Conservation (phyloP, 2,329 filamentous ascomycete species). For the Aspergillus neotritici region DNA sequence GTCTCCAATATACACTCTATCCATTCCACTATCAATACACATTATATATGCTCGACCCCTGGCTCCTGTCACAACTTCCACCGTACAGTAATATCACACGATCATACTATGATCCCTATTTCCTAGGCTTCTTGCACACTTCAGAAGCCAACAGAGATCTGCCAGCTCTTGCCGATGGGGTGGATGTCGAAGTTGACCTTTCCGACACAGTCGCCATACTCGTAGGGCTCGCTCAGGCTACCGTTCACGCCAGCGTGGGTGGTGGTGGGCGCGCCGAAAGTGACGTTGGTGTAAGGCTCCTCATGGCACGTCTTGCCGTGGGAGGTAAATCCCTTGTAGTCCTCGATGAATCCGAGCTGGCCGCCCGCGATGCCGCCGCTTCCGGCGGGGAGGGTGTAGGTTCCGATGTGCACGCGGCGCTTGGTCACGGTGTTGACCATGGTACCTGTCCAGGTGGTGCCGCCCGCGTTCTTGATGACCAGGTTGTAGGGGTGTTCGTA, state of each 20-base stretch:
- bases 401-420: slow-evolving; percentile 20
- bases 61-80: too few relatives aligned
- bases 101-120: too few relatives aligned
- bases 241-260: slow-evolving; percentile 8
- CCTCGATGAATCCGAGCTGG: slow-evolving; percentile 27
- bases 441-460: slow-evolving; percentile 25
- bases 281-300: slow-evolving; percentile 17
- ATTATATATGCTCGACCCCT: background rate
- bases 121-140: too few relatives aligned
- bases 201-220: slow-evolving; percentile 26
- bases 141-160: slow-evolving; percentile 19
- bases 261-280: slow-evolving; percentile 15
- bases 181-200: slow-evolving; percentile 16
- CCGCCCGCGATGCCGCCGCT: slow-evolving; percentile 16
- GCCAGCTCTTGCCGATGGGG: slow-evolving; percentile 8
- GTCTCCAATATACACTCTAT: too few relatives aligned
- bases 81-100: too few relatives aligned
- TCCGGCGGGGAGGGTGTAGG: slow-evolving; percentile 21
- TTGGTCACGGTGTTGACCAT: slow-evolving; percentile 19
- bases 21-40: background rate
- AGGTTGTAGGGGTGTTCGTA: slow-evolving; percentile 20
- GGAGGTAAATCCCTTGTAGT: slow-evolving; percentile 21
- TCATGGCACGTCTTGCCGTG: slow-evolving; percentile 11
- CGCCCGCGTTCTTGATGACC: slow-evolving; percentile 17
- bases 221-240: slow-evolving; percentile 17